phyloP scores from a whole-genome alignment of 441 rosid species.

The Metrosideros polymorpha region DNA sequence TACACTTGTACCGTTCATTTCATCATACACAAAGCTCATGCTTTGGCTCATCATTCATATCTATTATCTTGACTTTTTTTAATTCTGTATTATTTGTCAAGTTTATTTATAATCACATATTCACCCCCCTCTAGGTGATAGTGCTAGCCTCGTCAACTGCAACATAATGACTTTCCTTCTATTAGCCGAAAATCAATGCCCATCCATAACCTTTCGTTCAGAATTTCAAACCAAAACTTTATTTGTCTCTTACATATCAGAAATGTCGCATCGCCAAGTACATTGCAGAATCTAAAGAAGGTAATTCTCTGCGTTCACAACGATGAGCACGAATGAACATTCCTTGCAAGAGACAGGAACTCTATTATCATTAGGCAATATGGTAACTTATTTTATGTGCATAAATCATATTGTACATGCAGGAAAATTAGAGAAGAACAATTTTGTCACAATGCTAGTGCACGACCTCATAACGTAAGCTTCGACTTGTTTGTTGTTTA shows the following conservation, averaged over 20 bases:
- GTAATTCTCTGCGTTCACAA: background rate
- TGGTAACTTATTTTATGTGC: background rate
- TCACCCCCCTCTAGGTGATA: no score
- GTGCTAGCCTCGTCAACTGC: no score
- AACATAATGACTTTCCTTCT: background rate
- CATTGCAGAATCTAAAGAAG: conserved; percentile 9
- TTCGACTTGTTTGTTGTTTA: background rate
- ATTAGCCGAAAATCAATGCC: background rate
- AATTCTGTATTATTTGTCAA: no score
- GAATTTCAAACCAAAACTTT: background rate
- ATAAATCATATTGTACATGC: background rate
- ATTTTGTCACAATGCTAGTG: background rate
- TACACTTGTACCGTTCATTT: no score
- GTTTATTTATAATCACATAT: no score
- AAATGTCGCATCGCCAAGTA: background rate
- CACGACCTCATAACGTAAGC: conserved; percentile 13
- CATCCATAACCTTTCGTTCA: background rate
- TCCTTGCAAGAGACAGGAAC: background rate
- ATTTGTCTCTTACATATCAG: background rate
- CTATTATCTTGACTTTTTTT: no score
- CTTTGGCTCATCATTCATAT: no score
- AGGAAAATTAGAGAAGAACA: conserved; percentile 1
- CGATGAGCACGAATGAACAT: background rate
- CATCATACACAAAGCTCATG: no score
- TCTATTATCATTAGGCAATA: background rate